A percentile compares a stretch with the other conserved stretches of the same genome.
Conservation (phyloP, 352 stramenopile genomes). For the Phytophthora cryptogea region DNA sequence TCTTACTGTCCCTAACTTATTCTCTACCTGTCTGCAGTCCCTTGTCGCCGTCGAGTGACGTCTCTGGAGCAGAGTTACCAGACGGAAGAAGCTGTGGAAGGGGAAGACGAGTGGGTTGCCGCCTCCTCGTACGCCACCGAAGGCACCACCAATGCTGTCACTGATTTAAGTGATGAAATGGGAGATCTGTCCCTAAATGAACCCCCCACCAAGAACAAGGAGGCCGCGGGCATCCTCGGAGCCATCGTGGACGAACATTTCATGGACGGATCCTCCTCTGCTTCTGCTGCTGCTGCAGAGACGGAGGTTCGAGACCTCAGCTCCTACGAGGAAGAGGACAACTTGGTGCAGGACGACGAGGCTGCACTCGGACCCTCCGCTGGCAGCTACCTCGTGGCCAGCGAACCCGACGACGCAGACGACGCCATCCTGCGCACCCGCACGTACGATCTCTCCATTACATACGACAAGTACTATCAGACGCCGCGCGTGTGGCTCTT, state of each 20-base stretch:
- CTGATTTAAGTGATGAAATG: conserved; percentile 60
- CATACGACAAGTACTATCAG: conserved; percentile 99
- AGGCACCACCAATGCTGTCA: conserved; percentile 32
- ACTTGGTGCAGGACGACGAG: conserved; percentile 76
- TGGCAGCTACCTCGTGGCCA: conserved; percentile 63
- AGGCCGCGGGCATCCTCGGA: conserved; percentile 48
- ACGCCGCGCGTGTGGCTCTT: conserved; percentile 98
- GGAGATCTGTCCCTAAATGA: conserved; percentile 61
- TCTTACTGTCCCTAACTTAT: neutral
- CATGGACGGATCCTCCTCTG: conserved; percentile 12
- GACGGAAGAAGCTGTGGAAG: conserved; percentile 69
- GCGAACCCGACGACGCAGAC: conserved; percentile 85
- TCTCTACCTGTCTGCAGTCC: conserved; percentile 52
- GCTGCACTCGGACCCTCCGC: conserved; percentile 37
- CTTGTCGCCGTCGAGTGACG: conserved; percentile 83
- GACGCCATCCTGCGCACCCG: conserved; percentile 94
- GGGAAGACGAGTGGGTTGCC: conserved; percentile 92
- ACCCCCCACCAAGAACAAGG: conserved; percentile 5
- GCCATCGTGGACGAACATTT: conserved; percentile 83
- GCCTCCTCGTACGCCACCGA: conserved; percentile 74
- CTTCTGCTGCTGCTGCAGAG: conserved; percentile 13
- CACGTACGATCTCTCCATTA: conserved; percentile 99
- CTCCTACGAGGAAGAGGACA: conserved; percentile 80
- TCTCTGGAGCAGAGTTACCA: conserved; percentile 79
- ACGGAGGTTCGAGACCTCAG: conserved; percentile 53